Base-by-base conservation (phyloP, 768 basidiomycete species). In the Termitomyces sp. region DNA sequence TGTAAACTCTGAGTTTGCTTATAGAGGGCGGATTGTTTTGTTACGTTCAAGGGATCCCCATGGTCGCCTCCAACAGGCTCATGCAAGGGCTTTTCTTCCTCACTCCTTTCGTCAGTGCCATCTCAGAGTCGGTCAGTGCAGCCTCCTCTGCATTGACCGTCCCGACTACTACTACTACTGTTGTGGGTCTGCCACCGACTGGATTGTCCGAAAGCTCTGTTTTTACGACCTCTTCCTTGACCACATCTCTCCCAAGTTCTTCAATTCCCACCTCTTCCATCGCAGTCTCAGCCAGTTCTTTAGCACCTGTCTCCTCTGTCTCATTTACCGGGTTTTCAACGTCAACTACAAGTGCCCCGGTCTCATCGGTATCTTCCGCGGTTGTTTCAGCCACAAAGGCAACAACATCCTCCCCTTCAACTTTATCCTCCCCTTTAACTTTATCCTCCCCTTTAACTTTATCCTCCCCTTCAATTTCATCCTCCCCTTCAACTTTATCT, bases 71-170 rank as follows among this genome's bases (percentile, higher is more conserved):
- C 33, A 36, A 30, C 46, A 57, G 60, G 43, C 52, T 61, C 26
- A 50, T 49, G 35, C 54, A 58, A 44, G 63, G 55, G 7, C 60
- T 64, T 46, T 18, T 64, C 36, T 53, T 61, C 55, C 63, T 64
- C 50, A 50, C 49, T 26, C 60, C 63, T 30, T 53, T 58, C 23
- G 61, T 61, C n/a, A 41, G 20, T 33, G 60, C 63, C 30, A 50
- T 61, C 9, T 44, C 63, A 6, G 54, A 59, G 52, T 54, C 52
- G 12, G 14, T 56, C 50, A 12, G 51, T 23, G 52, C 38, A 41
- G 49, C 53, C 2, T 50, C 54, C 33, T 52, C 54, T 26, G 32
- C 28, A 10, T 44, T 49, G 23, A 26, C 32, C 18, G n/a, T 41
- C 16, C 40, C 50, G 9, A 61, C 59, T 20, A 20, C n/a, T 20